Evolutionary conservation across 768 basidiomycete genomes (phyloP).

Genomic region (Macrolepiota fuliginosa): DNA sequence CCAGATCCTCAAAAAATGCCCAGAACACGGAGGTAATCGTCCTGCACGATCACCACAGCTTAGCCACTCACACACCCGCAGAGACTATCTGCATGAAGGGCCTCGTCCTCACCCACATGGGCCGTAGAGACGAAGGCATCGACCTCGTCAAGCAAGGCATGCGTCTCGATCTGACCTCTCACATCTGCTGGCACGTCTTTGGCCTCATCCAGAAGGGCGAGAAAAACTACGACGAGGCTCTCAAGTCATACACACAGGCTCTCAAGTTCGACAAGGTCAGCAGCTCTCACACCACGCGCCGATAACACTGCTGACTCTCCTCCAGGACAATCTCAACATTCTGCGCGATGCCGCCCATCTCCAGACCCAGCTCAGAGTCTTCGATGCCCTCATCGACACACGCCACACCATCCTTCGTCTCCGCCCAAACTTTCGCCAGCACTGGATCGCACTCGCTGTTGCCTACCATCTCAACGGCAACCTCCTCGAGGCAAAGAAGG

Average conservation of each 20-base stretch:
- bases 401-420: constrained; percentile 77
- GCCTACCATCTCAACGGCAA: constrained; percentile 87
- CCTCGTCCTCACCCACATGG: constrained; percentile 79
- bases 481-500: constrained; percentile 61
- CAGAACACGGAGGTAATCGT: constrained; percentile 87
- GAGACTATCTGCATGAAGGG: constrained; percentile 98
- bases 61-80: constrained; percentile 27
- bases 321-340: constrained; percentile 91
- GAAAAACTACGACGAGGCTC: constrained; percentile 92
- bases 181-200: constrained; percentile 98
- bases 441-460: constrained; percentile 89
- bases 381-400: constrained; percentile 75
- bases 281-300: constrained; percentile 6
- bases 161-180: constrained; percentile 76
- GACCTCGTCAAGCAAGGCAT: constrained; percentile 85
- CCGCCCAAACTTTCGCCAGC: constrained; percentile 79
- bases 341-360: constrained; percentile 87
- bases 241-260: constrained; percentile 90
- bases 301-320: neutral
- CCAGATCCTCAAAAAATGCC: constrained; percentile 91
- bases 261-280: constrained; percentile 85
- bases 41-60: neutral
- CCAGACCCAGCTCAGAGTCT: constrained; percentile 84
- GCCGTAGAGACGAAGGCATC: constrained; percentile 75
- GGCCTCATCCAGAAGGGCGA: constrained; percentile 93